Conservation (phyloP, 192 early-diverging fungal genomes). For the Neocallimastix lanati region DNA sequence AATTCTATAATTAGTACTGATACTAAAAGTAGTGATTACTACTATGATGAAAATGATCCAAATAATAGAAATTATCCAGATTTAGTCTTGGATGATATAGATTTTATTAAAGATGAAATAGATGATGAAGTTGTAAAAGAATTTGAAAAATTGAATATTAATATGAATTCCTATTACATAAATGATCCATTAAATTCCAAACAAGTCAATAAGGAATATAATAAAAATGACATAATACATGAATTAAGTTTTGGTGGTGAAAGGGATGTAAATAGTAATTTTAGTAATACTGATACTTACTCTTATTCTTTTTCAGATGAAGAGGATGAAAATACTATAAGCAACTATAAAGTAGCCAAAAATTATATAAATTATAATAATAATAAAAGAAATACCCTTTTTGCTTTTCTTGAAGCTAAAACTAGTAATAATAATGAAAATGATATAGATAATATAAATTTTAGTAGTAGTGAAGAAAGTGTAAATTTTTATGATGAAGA, state of each 20-base stretch:
- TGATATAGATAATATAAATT: background rate
- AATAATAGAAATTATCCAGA: background rate
- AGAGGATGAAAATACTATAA: background rate
- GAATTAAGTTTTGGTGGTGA: too few relatives aligned
- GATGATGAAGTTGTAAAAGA: background rate
- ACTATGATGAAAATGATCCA: background rate
- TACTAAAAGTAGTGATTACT: background rate
- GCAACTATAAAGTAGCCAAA: background rate
- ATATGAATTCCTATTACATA: background rate
- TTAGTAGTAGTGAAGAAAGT: background rate
- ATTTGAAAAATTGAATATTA: background rate
- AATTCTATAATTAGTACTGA: background rate
- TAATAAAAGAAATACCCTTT: background rate
- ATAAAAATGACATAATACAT: background rate
- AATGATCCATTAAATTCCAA: background rate
- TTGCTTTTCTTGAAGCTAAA: background rate
- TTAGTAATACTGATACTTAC: background rate
- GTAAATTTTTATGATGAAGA: background rate
- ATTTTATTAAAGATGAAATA: background rate
- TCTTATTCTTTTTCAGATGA: background rate
- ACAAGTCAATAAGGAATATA: background rate
- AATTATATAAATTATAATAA: background rate
- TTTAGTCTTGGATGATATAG: background rate
- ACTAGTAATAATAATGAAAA: background rate
- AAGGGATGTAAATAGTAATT: background rate